Conservation (phyloP, 2,329 filamentous ascomycete species). For the Tolypocladium album region DNA sequence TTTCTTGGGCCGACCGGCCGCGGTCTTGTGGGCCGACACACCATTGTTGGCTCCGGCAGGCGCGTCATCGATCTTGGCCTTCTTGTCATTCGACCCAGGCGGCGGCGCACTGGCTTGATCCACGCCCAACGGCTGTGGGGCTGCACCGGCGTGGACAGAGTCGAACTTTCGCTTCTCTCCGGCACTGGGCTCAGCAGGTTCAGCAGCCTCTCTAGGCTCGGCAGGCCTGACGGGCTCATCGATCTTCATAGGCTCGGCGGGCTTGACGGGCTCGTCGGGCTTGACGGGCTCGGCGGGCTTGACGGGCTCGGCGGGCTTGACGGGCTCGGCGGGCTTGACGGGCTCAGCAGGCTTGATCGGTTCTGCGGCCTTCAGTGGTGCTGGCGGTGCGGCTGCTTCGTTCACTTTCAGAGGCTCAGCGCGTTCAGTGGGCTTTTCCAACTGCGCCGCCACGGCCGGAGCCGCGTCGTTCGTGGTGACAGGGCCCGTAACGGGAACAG, state of each 20-base stretch:
- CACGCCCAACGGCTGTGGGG: neutral
- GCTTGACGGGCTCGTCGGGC: neutral
- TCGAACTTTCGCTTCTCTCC: slow-evolving; percentile 31
- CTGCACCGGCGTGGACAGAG: slow-evolving; percentile 7
- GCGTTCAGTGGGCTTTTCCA: neutral
- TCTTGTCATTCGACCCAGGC: slow-evolving; percentile 23
- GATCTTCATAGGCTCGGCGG: neutral
- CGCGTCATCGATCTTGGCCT: slow-evolving; percentile 27
- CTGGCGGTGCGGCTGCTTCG: neutral
- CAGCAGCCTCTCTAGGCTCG: neutral
- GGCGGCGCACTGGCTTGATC: neutral
- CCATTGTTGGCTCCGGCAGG: slow-evolving; percentile 8
- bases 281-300: neutral
- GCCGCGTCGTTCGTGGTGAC: slow-evolving; percentile 1
- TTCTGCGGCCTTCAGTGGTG: neutral
- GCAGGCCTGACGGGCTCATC: neutral
- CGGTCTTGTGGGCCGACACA: slow-evolving; percentile 13
- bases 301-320: neutral
- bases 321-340: neutral
- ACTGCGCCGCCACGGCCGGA: neutral
- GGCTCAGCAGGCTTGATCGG: neutral
- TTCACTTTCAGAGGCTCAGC: neutral
- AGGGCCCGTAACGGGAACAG: neutral
- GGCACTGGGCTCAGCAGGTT: neutral
- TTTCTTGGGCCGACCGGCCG: slow-evolving; percentile 19